Conservation (phyloP, 495 filamentous ascomycete genomes). For the Cercophora samala region DNA sequence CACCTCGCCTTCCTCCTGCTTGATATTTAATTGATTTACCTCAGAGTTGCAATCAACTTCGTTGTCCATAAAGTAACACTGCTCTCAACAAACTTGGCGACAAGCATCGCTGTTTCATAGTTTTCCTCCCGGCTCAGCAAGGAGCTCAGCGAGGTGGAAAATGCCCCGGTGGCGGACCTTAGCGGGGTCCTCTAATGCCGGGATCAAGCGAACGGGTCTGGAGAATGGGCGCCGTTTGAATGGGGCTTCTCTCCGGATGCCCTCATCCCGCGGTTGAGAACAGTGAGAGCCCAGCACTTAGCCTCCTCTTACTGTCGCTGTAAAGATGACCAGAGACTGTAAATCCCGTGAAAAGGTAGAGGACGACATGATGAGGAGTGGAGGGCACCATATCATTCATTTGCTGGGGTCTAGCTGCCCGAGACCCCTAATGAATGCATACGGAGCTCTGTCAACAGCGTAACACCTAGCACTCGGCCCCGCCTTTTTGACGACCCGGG, state of each 20-base stretch:
- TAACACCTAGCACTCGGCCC: slow-evolving; percentile 9
- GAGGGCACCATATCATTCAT: background rate
- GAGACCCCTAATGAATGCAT: slow-evolving; percentile 8
- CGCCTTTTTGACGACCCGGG: background rate
- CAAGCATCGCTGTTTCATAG: background rate
- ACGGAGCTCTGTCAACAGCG: background rate
- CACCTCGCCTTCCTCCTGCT: background rate
- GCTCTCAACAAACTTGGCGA: background rate
- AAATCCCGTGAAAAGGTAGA: background rate
- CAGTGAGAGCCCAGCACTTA: background rate
- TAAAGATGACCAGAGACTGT: background rate
- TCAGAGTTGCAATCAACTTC: background rate
- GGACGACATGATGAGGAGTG: background rate
- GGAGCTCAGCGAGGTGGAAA: background rate
- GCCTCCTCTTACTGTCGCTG: background rate
- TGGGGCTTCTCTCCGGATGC: background rate
- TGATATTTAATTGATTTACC: background rate
- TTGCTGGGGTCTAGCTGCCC: background rate
- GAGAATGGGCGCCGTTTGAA: background rate
- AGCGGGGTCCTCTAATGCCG: background rate
- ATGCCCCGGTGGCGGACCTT: background rate
- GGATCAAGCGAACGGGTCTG: background rate
- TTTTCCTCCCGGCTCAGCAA: background rate
- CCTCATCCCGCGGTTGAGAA: background rate
- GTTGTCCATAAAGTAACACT: background rate